These are phyloP conservation scores for Stephania yunnanensis DNA, from an alignment of 164 flowering plant species.

Conservation along the genomic window DNA sequence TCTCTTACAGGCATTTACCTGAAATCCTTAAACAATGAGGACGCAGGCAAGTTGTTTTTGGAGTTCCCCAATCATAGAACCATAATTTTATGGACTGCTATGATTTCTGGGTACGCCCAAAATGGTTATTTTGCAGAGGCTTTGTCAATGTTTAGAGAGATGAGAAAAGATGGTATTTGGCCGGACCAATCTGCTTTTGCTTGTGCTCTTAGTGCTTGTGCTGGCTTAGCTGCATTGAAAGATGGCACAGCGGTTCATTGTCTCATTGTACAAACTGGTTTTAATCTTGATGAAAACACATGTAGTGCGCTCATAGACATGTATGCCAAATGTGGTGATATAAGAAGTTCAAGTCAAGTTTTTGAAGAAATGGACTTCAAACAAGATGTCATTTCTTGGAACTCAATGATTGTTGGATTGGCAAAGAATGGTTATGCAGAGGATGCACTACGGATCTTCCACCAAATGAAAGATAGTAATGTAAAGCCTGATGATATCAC, in stretches of 20 bases:
- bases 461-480: slow-evolving; percentile 41
- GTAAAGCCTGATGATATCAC: slow-evolving; percentile 74
- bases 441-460: slow-evolving; percentile 49
- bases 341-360: slow-evolving; percentile 51
- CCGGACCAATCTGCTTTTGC: slow-evolving; percentile 90
- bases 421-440: slow-evolving; percentile 85
- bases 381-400: slow-evolving; percentile 69
- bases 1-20: slow-evolving; percentile 76
- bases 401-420: slow-evolving; percentile 79
- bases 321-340: slow-evolving; percentile 94
- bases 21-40: slow-evolving; percentile 32
- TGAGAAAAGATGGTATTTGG: slow-evolving; percentile 40
- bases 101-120: slow-evolving; percentile 69
- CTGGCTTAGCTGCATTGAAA: slow-evolving; percentile 46
- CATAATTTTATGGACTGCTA: slow-evolving; percentile 65
- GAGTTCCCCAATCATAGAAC: slow-evolving; percentile 55
- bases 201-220: slow-evolving; percentile 66
- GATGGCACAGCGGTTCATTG: slow-evolving; percentile 66
- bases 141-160: slow-evolving; percentile 44
- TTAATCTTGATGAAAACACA: slow-evolving; percentile 50
- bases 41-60: slow-evolving; percentile 50
- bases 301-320: slow-evolving; percentile 77
- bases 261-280: slow-evolving; percentile 55
- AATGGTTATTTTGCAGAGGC: slow-evolving; percentile 53
- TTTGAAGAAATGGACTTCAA: slow-evolving; percentile 53